Evolutionary conservation across 805 yeast genomes (phyloP).

Genomic region (Isabelozyma gotoi): DNA sequence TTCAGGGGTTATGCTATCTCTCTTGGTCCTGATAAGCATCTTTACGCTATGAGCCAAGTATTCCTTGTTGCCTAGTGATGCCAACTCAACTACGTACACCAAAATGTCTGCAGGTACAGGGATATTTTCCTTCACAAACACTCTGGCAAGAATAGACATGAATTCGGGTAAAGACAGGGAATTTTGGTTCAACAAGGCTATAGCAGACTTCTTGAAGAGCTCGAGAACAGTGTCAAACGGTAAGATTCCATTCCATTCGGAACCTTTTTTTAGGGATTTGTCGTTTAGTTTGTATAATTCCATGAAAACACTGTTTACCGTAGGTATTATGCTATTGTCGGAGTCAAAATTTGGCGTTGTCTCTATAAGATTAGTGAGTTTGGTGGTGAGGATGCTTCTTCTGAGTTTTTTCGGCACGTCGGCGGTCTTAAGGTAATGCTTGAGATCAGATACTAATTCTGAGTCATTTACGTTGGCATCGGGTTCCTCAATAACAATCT

Average conservation of each 20-base stretch:
- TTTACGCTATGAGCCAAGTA: conserved; percentile 5
- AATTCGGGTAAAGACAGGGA: not conserved
- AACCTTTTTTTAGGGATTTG: not conserved
- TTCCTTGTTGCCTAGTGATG: conserved; percentile 9
- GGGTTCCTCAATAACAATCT: not conserved
- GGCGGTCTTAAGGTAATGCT: conserved; percentile 25
- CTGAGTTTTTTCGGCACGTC: conserved; percentile 22
- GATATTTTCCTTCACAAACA: not conserved
- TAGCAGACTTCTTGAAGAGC: conserved; percentile 18
- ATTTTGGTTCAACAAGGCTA: conserved; percentile 2
- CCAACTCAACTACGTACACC: conserved; percentile 28
- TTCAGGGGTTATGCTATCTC: conserved; percentile 9
- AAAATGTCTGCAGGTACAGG: conserved; percentile 16
- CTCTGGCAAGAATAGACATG: not conserved
- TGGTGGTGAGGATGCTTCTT: conserved; percentile 14
- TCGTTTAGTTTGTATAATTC: conserved; percentile 9
- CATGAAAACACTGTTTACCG: conserved; percentile 19
- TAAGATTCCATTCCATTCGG: no score
- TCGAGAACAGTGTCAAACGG: not conserved
- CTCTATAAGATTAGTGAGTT: conserved; percentile 16
- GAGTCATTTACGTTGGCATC: not conserved
- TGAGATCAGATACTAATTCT: conserved; percentile 12
- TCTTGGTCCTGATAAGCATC: conserved; percentile 7
- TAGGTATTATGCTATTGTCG: conserved; percentile 10
- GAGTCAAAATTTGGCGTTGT: conserved; percentile 5